phyloP scores from a whole-genome alignment of 805 yeast species.

The Teunomyces lycoperdinae region DNA sequence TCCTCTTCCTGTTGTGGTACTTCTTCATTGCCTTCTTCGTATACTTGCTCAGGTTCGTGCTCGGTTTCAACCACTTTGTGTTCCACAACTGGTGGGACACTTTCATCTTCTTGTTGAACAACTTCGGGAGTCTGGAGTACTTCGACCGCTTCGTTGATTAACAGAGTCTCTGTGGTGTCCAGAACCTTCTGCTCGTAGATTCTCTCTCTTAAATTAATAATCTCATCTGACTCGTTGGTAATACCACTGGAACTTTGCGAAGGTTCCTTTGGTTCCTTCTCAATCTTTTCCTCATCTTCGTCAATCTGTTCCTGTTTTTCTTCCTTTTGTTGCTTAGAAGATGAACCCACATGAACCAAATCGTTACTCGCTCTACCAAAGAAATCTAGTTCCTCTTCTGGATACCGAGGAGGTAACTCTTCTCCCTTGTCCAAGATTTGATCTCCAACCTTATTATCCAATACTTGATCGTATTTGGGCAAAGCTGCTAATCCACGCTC shows the following conservation, averaged over 20 bases:
- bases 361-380: slow-evolving; percentile 45
- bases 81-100: neutral
- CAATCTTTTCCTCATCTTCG: slow-evolving; percentile 9
- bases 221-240: slow-evolving; percentile 34
- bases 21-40: slow-evolving; percentile 5
- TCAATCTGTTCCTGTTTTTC: slow-evolving; percentile 4
- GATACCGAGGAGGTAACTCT: slow-evolving; percentile 68
- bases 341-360: slow-evolving; percentile 25
- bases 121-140: neutral
- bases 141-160: neutral
- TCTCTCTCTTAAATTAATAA: slow-evolving; percentile 33
- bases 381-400: slow-evolving; percentile 59
- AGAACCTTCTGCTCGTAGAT: slow-evolving; percentile 22
- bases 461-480: slow-evolving; percentile 29
- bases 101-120: neutral
- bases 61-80: slow-evolving; percentile 2
- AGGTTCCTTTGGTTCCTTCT: slow-evolving; percentile 5
- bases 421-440: slow-evolving; percentile 68
- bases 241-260: slow-evolving; percentile 9
- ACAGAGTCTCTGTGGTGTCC: neutral
- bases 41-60: slow-evolving; percentile 4
- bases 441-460: slow-evolving; percentile 35
- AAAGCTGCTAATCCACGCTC: slow-evolving; percentile 38
- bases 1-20: neutral
- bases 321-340: slow-evolving; percentile 18